Evolutionary conservation across 768 basidiomycete genomes (phyloP).

Genomic region (Mycena floridula): DNA sequence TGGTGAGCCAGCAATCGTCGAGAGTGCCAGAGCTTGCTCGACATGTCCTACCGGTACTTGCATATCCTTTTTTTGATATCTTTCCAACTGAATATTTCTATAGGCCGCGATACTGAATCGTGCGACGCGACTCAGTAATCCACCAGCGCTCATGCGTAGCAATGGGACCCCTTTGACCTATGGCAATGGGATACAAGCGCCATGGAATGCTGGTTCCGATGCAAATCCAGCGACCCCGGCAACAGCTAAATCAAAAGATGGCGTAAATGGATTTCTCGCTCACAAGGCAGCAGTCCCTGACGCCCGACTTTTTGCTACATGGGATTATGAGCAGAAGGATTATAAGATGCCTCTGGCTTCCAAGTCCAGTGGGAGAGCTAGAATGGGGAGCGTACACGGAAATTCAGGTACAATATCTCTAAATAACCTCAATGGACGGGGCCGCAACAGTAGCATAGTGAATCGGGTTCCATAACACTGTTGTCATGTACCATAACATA

Average conservation of each 20-base stretch:
- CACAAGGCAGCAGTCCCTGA: slow-evolving; percentile 38
- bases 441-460: no score
- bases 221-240: slow-evolving; percentile 19
- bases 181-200: slow-evolving; percentile 41
- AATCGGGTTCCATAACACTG: no score
- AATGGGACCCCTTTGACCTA: slow-evolving; percentile 42
- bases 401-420: no score
- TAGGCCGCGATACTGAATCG: slow-evolving; percentile 53
- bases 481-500: no score
- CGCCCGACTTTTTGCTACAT: slow-evolving; percentile 48
- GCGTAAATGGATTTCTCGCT: slow-evolving; percentile 12
- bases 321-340: slow-evolving; percentile 51
- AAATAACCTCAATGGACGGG: no score
- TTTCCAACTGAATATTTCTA: slow-evolving; percentile 2
- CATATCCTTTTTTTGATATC: background rate
- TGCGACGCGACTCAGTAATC: slow-evolving; percentile 59
- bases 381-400: no score
- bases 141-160: slow-evolving; percentile 54
- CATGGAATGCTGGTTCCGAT: slow-evolving; percentile 44
- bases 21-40: slow-evolving; percentile 64
- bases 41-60: slow-evolving; percentile 59
- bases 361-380: no score
- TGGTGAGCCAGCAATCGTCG: slow-evolving; percentile 57
- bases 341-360: slow-evolving; percentile 35
- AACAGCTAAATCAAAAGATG: slow-evolving; percentile 18